Evolutionary conservation across 345 rosid species (phyloP).

Genomic region (Iberis pinnata): DNA sequence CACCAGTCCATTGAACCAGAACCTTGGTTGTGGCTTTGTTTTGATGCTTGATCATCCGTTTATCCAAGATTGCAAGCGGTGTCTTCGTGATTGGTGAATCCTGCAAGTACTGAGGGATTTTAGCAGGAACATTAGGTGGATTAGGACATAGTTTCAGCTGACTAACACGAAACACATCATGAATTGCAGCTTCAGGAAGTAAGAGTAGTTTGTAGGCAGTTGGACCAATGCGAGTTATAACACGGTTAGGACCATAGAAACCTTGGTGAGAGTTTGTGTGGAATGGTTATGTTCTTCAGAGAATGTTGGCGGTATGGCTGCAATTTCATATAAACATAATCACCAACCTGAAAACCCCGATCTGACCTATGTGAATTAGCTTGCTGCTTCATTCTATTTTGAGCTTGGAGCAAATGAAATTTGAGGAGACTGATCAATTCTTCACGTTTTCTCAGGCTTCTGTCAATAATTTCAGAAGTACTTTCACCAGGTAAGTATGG

Average conservation of each 20-base stretch:
- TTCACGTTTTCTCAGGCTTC: background rate
- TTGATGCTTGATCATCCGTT: background rate
- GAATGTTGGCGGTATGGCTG: background rate
- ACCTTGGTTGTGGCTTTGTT: background rate
- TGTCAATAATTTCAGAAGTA: background rate
- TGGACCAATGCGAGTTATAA: rapidly evolving
- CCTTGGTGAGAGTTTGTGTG: background rate
- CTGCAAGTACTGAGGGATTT: background rate
- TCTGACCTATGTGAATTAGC: background rate
- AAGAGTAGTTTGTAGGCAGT: background rate
- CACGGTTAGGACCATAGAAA: background rate
- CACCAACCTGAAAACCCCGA: background rate
- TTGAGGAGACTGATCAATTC: background rate
- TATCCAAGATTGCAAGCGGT: too few relatives aligned
- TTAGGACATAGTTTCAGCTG: background rate
- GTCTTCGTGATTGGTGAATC: background rate
- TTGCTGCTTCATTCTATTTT: background rate
- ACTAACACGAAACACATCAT: background rate
- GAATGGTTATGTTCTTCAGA: background rate
- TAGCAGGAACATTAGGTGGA: rapidly evolving
- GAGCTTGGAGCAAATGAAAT: background rate
- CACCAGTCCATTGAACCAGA: background rate
- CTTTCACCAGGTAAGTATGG: background rate
- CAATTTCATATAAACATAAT: background rate
- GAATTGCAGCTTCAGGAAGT: background rate